These are phyloP conservation scores for Cyphellophora attinorum DNA, from an alignment of 2,329 filamentous ascomycete genomes.

Conservation along the genomic window DNA sequence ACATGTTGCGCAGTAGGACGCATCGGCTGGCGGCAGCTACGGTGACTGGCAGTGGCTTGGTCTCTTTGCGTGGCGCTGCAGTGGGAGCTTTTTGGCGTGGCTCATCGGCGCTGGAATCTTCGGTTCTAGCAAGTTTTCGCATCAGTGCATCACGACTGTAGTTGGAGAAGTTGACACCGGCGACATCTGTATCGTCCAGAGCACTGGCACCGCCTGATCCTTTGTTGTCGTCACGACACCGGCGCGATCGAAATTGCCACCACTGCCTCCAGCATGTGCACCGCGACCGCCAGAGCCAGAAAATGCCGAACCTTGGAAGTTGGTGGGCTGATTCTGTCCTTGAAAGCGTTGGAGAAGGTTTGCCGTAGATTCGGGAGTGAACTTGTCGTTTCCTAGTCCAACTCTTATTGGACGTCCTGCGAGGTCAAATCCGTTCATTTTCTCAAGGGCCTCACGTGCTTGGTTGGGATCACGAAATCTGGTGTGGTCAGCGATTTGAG, in stretches of 20 bases:
- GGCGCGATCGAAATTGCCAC: constrained; percentile 75
- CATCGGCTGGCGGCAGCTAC: constrained; percentile 90
- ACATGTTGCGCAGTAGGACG: constrained; percentile 91
- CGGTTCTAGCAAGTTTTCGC: constrained; percentile 93
- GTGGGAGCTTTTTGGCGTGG: constrained; percentile 50
- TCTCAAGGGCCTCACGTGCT: constrained; percentile 89
- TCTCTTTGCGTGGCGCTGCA: constrained; percentile 68
- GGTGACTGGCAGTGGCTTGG: constrained; percentile 69
- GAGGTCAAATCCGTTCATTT: constrained; percentile 99
- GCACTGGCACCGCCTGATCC: constrained; percentile 80
- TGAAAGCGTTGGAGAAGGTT: constrained; percentile 88
- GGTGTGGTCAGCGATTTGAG: constrained; percentile 25
- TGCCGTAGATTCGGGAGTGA: constrained; percentile 92
- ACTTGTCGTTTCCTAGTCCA: constrained; percentile 99
- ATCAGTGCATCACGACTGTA: constrained; percentile 98
- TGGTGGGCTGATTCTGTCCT: constrained; percentile 51
- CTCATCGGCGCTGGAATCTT: constrained; percentile 63
- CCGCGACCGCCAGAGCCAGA: constrained; percentile 83
- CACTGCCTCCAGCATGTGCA: constrained; percentile 62
- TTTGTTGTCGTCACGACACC: constrained; percentile 82
- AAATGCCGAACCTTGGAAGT: constrained; percentile 83
- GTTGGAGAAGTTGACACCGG: constrained; percentile 98
- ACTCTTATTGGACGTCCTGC: constrained; percentile 95
- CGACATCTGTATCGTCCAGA: constrained; percentile 93
- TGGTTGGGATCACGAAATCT: constrained; percentile 85